Evolutionary conservation across 2,329 filamentous ascomycete genomes (phyloP).

Genomic region (Dactylonectria estremocensis): DNA sequence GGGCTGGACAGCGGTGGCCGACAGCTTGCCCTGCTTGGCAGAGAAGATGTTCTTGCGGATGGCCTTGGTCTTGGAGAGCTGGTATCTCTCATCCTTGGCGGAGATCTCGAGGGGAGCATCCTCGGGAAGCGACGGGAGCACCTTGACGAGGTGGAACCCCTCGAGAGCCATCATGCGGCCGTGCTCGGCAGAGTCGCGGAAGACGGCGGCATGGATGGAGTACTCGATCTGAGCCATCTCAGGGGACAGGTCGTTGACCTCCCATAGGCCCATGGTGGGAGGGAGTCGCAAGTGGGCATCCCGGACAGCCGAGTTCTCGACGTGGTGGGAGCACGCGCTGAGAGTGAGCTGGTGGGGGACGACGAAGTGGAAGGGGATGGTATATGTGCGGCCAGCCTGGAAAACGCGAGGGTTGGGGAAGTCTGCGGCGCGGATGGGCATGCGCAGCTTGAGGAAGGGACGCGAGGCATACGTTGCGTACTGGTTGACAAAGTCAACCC

Average conservation of each 20-base stretch:
- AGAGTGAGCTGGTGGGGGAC: slow-evolving; percentile 72
- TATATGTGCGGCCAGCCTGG: slow-evolving; percentile 64
- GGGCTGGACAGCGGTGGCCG: slow-evolving; percentile 62
- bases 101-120: slow-evolving; percentile 67
- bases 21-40: slow-evolving; percentile 65
- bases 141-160: slow-evolving; percentile 61
- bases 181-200: slow-evolving; percentile 46
- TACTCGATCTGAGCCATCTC: slow-evolving; percentile 71
- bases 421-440: slow-evolving; percentile 64
- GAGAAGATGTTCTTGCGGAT: slow-evolving; percentile 69
- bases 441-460: slow-evolving; percentile 69
- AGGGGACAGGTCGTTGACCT: slow-evolving; percentile 68
- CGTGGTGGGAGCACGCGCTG: slow-evolving; percentile 68
- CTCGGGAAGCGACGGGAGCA: slow-evolving; percentile 67
- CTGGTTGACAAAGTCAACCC: slow-evolving; percentile 66
- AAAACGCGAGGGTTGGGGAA: slow-evolving; percentile 66
- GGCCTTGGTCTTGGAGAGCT: slow-evolving; percentile 65
- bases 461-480: slow-evolving; percentile 64
- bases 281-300: slow-evolving; percentile 69
- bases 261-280: slow-evolving; percentile 68
- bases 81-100: slow-evolving; percentile 64
- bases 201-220: slow-evolving; percentile 63
- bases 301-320: slow-evolving; percentile 61
- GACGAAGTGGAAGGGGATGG: slow-evolving; percentile 72
- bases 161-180: slow-evolving; percentile 57